Evolutionary conservation across 139 green algal species (phyloP), one percentile per base, ranked within the genome.

Genomic region (Tetradesmus obliquus): DNA sequence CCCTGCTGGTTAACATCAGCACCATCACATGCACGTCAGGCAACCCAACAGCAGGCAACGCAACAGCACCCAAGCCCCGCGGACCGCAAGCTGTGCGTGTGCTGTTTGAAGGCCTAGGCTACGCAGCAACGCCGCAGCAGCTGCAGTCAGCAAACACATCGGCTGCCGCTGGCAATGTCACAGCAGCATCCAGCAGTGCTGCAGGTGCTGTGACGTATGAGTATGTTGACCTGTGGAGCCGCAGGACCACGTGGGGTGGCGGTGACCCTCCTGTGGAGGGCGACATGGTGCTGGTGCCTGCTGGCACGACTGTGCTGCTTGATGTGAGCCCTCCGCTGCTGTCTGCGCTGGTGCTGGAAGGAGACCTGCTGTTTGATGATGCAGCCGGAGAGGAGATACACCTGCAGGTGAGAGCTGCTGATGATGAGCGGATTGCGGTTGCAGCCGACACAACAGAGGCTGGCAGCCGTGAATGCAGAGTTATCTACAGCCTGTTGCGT

Each of bases 181-280:
- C 45, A 51, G 15, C 53, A 9, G 53, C 58, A 0, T 55, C 2
- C 71, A 22, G 20, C 45, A 55, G 51, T 22, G 15, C 66, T 55
- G 7, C 76, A 19, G n/a, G 8, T 51, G 15, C 72, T 76, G 84
- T 88, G 0, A 57, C 71, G 8, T 95, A 94, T 76, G 66, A 93
- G 90, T 96, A 95, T 74, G 88, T 95, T 15, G 93, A 96, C 88
- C 93, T 96, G 80, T 98, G 96, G 96, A 94, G 84, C 60, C 76
- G 88, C 19, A 62, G 62, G 17, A 95, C 82, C 53, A 97, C 96
- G 0, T 98, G 96, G 96, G 95, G 94, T 24, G 93, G 93, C 57
- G 55, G 79, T n/a, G 79, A 60, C 9, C 95, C 95, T 5, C 96
- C 96, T 2, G 58, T 82, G 55, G 93, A 93, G 74, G 94, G 92